Evolutionary conservation across 306 rosid species (phyloP).

Genomic region (Dicorynia guianensis): DNA sequence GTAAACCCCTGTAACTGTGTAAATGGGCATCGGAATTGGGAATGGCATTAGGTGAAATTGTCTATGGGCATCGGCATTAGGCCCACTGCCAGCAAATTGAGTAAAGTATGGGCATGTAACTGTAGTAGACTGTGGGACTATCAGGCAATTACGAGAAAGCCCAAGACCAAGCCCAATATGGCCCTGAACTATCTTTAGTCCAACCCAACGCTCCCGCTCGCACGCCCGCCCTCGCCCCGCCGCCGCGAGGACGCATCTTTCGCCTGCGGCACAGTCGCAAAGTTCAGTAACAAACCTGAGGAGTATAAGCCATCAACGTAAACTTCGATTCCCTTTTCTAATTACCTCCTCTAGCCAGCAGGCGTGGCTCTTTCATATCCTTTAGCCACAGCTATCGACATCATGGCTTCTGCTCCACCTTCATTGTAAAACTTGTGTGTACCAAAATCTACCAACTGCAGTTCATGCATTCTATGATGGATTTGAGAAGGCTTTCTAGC

Average conservation of each 20-base stretch:
- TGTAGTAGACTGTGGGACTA: too few species aligned
- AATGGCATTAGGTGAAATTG: too few species aligned
- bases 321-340: background rate
- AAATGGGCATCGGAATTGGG: too few species aligned
- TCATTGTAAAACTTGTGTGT: background rate
- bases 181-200: background rate
- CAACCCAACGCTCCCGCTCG: background rate
- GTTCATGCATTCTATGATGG: constrained; percentile 49
- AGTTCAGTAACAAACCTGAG: background rate
- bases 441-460: background rate
- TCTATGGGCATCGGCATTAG: too few species aligned
- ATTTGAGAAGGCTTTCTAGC: constrained; percentile 49
- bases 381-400: background rate
- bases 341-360: background rate
- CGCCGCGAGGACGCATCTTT: background rate
- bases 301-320: constrained; percentile 26
- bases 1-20: too few species aligned
- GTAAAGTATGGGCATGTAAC: too few species aligned
- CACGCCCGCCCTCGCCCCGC: background rate
- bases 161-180: background rate
- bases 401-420: constrained; percentile 23
- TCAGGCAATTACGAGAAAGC: too few species aligned
- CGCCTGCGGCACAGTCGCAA: background rate
- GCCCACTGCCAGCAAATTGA: too few species aligned
- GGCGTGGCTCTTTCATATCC: constrained; percentile 23